Conservation (phyloP, 192 early-diverging fungal species). For the Endogone sp. region DNA sequence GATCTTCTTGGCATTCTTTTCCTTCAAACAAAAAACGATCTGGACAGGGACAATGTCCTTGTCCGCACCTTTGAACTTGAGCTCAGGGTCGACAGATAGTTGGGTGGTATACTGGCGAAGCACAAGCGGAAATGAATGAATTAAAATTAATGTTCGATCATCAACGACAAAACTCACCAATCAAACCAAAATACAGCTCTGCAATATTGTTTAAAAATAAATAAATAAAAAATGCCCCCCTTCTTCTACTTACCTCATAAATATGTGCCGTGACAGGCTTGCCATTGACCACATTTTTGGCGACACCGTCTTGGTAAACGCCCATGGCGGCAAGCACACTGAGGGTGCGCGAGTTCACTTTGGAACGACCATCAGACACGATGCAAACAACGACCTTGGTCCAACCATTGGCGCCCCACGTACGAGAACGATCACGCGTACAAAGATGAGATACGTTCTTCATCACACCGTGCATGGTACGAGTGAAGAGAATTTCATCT, state of each 20-base stretch:
- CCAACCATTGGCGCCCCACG: conserved; percentile 76
- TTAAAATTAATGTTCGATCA: not conserved
- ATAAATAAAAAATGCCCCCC: not conserved
- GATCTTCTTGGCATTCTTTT: conserved; percentile 61
- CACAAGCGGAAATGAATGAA: conserved; percentile 41
- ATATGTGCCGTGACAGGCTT: conserved; percentile 63
- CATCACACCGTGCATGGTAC: conserved; percentile 83
- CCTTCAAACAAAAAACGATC: conserved; percentile 76
- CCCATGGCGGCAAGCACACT: conserved; percentile 75
- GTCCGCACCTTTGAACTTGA: conserved; percentile 39
- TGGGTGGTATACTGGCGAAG: conserved; percentile 59
- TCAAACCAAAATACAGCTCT: too few relatives aligned
- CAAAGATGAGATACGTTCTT: conserved; percentile 83
- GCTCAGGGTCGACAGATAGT: conserved; percentile 48
- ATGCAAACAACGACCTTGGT: conserved; percentile 82
- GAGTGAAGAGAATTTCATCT: conserved; percentile 86
- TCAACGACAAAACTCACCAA: too few relatives aligned
- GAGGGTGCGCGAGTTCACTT: conserved; percentile 66
- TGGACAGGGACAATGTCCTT: conserved; percentile 60
- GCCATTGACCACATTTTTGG: conserved; percentile 58
- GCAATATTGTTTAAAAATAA: too few relatives aligned
- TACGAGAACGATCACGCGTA: conserved; percentile 53
- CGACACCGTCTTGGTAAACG: conserved; percentile 77
- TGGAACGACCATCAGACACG: conserved; percentile 78
- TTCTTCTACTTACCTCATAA: conserved; percentile 37